Base-by-base conservation (phyloP, 305 asterid species). In the Ajuga reptans region DNA sequence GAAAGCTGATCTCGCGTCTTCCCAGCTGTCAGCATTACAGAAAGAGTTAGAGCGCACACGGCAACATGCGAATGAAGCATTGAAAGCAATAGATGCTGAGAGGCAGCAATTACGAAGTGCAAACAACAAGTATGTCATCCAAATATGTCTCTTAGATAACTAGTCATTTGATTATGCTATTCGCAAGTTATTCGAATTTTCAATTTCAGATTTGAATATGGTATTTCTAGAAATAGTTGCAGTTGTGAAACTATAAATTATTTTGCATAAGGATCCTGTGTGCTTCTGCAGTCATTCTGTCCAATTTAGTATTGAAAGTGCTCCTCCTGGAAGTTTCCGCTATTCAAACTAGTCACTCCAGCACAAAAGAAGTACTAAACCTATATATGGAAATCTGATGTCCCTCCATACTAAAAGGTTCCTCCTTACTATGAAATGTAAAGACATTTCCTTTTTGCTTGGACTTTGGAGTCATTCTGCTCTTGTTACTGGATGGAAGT, bases 41-140 rank as follows among this genome's bases (percentile, higher is more conserved):
- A 92, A 89, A 82, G 97, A 93, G 77, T 75, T 93, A 73, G 99
- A 93, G 68, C 97, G 99, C 74, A 89, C 88, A 47, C 80, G 95
- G 10, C 92, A 87, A 72, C 92, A 93, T 9, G 91, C 99, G 18
- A 92, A 85, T 80, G 99, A 93, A 74, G 99, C 99, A 10, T 72
- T 93, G 67, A 93, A 89, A 83, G 91, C 97, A 78, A 89, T 93
- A 72, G 99, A 91, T 71, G 77, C 62, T 49, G 99, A 93, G 80
- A 87, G 96, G 78, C 97, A 93, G 79, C 99, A 93, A 81, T 67
- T 93, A 59, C 84, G 96, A 72, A 91, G 84, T 84, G 83, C 91
- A 72, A 93, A 91, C 82, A 93, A 91, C 82, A 93, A 86, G 99
- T 93, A 90, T 43, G 31, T 49, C 69, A 73, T 74, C 75, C 79